Evolutionary conservation across 2,329 filamentous ascomycete genomes (phyloP).

Genomic region (Elsinoe ampelina): DNA sequence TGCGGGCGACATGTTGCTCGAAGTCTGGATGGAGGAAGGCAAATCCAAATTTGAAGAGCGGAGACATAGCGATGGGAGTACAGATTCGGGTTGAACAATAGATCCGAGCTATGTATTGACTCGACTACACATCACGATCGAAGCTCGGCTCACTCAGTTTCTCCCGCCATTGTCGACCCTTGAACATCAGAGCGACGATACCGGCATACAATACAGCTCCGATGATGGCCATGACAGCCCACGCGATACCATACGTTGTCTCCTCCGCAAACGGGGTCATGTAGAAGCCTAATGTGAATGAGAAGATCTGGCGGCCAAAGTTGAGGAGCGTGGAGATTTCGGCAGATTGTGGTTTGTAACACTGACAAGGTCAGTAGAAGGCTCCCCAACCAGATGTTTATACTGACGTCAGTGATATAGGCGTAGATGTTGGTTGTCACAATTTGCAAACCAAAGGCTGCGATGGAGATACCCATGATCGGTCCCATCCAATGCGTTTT

Average conservation of each 20-base stretch:
- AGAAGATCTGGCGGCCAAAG: constrained; percentile 27
- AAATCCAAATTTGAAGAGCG: constrained; percentile 35
- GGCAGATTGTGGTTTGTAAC: constrained; percentile 30
- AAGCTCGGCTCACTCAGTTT: constrained; percentile 14
- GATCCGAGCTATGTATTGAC: not conserved
- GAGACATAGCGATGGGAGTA: not conserved
- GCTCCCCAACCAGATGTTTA: not conserved
- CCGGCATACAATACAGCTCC: constrained; percentile 10
- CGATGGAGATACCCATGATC: constrained; percentile 31
- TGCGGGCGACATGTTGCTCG: constrained; percentile 56
- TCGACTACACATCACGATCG: constrained; percentile 10
- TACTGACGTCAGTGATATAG: constrained; percentile 26
- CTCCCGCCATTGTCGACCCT: constrained; percentile 13
- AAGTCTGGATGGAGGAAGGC: constrained; percentile 62
- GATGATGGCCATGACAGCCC: constrained; percentile 17
- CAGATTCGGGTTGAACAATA: not conserved
- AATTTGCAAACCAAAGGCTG: constrained; percentile 29
- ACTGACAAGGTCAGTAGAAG: constrained; percentile 15
- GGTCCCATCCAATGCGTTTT: constrained; percentile 28
- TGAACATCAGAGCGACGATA: constrained; percentile 15
- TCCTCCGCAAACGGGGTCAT: constrained; percentile 18
- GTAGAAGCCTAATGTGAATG: constrained; percentile 29
- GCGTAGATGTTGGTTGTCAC: constrained; percentile 29
- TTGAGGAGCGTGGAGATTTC: constrained; percentile 30
- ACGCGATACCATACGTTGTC: constrained; percentile 18